These are phyloP conservation scores for Curvularia lunata DNA, from an alignment of 2,329 filamentous ascomycete species.

Conservation along the genomic window DNA sequence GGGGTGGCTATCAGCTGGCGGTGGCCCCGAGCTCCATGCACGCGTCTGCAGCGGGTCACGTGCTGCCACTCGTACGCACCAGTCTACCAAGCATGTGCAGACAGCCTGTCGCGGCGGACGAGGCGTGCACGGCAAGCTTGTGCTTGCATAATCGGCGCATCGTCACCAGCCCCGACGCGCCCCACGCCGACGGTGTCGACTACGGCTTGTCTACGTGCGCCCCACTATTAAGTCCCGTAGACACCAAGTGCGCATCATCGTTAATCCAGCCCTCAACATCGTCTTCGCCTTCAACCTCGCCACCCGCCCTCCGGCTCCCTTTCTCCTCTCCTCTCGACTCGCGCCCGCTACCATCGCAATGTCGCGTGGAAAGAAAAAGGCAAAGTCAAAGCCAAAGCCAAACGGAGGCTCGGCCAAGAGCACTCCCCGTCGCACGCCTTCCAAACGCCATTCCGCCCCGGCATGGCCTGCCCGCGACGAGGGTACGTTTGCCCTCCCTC, in stretches of 20 bases:
- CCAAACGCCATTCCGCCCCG: slow-evolving; percentile 20
- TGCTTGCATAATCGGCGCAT: slow-evolving; percentile 5
- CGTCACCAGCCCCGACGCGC: slow-evolving; percentile 15
- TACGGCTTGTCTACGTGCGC: background rate
- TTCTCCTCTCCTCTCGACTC: background rate
- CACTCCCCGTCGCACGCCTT: slow-evolving; percentile 29
- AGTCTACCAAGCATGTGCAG: background rate
- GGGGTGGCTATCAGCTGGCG: slow-evolving; percentile 18
- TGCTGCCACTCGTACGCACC: no score
- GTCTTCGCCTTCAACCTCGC: background rate
- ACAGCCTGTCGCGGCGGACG: no score
- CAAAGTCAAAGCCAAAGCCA: slow-evolving; percentile 36
- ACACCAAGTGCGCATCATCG: slow-evolving; percentile 15
- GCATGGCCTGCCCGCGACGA: slow-evolving; percentile 23
- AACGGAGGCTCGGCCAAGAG: slow-evolving; percentile 29
- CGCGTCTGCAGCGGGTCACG: slow-evolving; percentile 2
- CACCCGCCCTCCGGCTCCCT: background rate
- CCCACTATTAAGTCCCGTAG: background rate
- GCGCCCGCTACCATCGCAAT: slow-evolving; percentile 18
- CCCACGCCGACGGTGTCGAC: slow-evolving; percentile 9
- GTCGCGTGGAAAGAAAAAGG: slow-evolving; percentile 35
- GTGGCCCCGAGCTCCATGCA: slow-evolving; percentile 9
- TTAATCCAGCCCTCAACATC: slow-evolving; percentile 1
- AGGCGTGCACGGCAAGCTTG: background rate
- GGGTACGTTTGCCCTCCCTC: slow-evolving; percentile 26